phyloP scores from a whole-genome alignment of 1,139 yeast species.

The Saccharomyces hybrid region DNA sequence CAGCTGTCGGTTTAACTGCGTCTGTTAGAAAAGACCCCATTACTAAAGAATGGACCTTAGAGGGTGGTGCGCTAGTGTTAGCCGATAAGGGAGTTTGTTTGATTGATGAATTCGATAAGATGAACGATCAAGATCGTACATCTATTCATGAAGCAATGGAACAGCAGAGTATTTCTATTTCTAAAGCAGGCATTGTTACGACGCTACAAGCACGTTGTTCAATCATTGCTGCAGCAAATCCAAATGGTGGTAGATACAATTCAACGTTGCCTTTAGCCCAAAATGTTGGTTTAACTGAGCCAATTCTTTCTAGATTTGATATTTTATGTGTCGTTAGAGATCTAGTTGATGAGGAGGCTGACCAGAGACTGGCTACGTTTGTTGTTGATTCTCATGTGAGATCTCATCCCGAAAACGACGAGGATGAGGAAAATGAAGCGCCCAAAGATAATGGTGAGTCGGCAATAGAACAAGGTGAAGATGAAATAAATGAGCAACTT shows the following conservation, averaged over 20 bases:
- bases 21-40: constrained; percentile 92
- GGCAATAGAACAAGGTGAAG: constrained; percentile 33
- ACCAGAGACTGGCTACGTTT: constrained; percentile 80
- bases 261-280: constrained; percentile 86
- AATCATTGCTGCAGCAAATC: constrained; percentile 96
- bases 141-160: constrained; percentile 99
- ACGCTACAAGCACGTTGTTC: constrained; percentile 94
- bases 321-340: constrained; percentile 92
- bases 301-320: constrained; percentile 93
- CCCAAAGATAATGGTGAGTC: constrained; percentile 28
- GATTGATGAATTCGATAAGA: constrained; percentile 96
- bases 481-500: constrained; percentile 24
- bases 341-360: constrained; percentile 82
- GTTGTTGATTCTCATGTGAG: constrained; percentile 89
- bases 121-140: constrained; percentile 98
- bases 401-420: constrained; percentile 64
- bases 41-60: constrained; percentile 95
- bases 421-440: constrained; percentile 30
- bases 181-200: constrained; percentile 98
- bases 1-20: constrained; percentile 98
- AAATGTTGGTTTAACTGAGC: constrained; percentile 92
- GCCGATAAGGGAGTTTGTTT: constrained; percentile 97
- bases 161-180: constrained; percentile 92
- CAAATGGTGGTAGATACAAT: constrained; percentile 90
- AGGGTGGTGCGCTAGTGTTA: constrained; percentile 95